Percentiles rank a stretch among this genome's conserved stretches.
These are phyloP conservation scores for Nicotiana noctiflora DNA, from an alignment of 257 asterid genomes.

Conservation along the genomic window DNA sequence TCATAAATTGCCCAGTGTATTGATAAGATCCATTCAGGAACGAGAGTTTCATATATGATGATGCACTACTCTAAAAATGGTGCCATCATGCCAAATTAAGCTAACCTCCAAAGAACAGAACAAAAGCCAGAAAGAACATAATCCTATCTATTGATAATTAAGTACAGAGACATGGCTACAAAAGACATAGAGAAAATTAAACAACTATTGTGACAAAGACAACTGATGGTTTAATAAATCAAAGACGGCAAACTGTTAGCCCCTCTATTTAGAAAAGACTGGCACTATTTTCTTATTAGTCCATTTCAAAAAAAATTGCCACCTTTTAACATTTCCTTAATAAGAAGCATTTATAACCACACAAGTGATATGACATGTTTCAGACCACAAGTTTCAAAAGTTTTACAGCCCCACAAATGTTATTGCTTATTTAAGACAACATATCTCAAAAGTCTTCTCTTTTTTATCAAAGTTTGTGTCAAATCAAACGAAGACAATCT, in stretches of 20 bases:
- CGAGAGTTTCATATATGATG: not conserved
- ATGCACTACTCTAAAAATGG: not conserved
- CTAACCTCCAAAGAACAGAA: not conserved
- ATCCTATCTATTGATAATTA: not conserved
- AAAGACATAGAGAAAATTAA: not conserved
- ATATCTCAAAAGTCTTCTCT: no score
- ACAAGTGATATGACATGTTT: no score
- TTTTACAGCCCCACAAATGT: no score
- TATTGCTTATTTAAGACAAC: no score
- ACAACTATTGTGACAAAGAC: not conserved
- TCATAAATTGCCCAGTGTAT: constrained; percentile 3
- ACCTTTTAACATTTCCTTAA: no score
- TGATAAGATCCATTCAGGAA: constrained; percentile 4
- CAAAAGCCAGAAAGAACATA: not conserved
- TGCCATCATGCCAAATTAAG: not conserved
- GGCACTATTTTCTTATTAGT: no score
- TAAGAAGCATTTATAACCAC: no score
- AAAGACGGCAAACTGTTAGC: not conserved
- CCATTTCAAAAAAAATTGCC: no score
- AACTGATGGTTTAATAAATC: not conserved
- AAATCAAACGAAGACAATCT: no score
- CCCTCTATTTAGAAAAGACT: no score
- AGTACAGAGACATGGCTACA: not conserved
- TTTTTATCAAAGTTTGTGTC: no score
- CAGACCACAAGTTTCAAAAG: no score